A percentile compares a stretch with the other conserved stretches of the same genome.
Evolutionary conservation across 83 land plant genomes (phyloP).

Genomic region (Thuja plicata): DNA sequence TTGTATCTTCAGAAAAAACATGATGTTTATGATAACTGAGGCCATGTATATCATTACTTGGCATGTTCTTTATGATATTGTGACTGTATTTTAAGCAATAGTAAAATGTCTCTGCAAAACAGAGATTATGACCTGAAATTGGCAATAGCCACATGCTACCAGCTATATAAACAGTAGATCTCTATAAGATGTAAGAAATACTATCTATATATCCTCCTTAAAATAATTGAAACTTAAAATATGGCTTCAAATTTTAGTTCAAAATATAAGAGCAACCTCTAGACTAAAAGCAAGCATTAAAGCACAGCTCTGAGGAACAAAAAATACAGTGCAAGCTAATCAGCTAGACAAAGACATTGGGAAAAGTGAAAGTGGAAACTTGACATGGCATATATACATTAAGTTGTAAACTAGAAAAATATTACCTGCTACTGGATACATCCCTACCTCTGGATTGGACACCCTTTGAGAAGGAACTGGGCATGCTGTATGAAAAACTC

Average conservation of each 20-base stretch:
- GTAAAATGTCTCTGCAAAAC: not conserved
- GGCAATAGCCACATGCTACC: not conserved
- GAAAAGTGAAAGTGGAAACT: not conserved
- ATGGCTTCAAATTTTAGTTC: not conserved
- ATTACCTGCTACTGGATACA: not conserved
- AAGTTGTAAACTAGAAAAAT: not conserved
- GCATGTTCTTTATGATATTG: not conserved
- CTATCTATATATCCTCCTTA: not conserved
- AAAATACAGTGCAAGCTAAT: not conserved
- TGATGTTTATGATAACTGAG: not conserved
- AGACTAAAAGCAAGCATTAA: not conserved
- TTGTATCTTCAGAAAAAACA: not conserved
- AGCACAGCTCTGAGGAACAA: not conserved
- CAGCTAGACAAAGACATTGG: not conserved
- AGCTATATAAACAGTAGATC: not conserved
- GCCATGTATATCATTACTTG: not conserved
- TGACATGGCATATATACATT: not conserved
- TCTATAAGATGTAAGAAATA: not conserved
- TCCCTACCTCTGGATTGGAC: constrained; percentile 21
- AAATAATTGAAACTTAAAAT: not conserved
- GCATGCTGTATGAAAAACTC: constrained; percentile 43
- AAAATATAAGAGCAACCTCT: not conserved
- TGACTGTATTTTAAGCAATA: not conserved
- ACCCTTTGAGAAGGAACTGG: constrained; percentile 21
- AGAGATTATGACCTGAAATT: not conserved